Evolutionary conservation across 495 filamentous ascomycete genomes (phyloP), one percentile per base, ranked within the genome.

Genomic region (Trichoderma reesei): DNA sequence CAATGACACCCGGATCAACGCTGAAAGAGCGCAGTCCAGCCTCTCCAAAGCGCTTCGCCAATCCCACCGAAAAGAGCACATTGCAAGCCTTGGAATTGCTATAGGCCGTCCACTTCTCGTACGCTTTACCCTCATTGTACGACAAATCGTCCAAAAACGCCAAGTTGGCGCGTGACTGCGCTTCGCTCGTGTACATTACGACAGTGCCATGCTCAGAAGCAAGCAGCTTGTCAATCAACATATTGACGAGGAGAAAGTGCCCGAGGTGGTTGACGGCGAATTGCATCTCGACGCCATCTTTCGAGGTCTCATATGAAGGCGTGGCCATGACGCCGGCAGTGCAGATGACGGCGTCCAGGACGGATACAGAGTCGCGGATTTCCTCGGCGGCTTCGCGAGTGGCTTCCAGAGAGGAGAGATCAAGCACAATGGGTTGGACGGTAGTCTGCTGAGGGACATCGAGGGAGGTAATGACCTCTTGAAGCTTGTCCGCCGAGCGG

Each of bases 261-360:
- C 82, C 84, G 56, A 90, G 72, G 69, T 91, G 82, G 69, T 91
- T 91, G 3, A 83, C 84, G 13, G 82, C 86, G 64, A 90, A 83
- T 62, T 88, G 84, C 38, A 85, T 80, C 68, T 91, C 87, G 68
- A 84, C 86, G 8, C 87, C 86, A 31, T 90, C 84, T 16, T 78
- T 71, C 5, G 86, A 88, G 1, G 74, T 68, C 0, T 72, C 70
- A 16, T 11, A 46, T 0, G 74, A 71, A 0, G 84, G 79, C 14
- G 77, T 67, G 3, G 76, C 82, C 83, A 88, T 86, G 64, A 88
- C 42, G 1, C 42, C 42, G 16, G 79, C n/a, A 87, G 86, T 2
- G 87, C 87, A 67, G 89, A 46, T 46, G 8, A 46, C 16, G 42
- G 42, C 42, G 42, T 46, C 42, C 10, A 46, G 11, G 13, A 18